A percentile compares a stretch with the other conserved stretches of the same genome.
Conservation (phyloP, 441 rosid species). For the Bocquillonia castaneifolia region DNA sequence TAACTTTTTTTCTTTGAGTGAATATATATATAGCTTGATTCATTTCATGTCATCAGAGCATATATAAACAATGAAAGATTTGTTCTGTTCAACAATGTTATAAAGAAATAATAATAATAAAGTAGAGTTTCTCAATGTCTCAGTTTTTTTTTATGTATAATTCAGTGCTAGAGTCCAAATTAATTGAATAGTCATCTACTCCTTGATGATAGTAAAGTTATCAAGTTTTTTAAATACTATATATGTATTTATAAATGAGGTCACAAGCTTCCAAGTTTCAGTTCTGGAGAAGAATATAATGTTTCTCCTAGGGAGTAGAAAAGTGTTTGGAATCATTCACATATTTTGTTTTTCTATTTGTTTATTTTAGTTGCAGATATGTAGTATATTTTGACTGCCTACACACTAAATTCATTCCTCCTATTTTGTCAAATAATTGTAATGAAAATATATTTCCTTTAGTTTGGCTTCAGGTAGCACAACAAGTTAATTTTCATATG, state of each 20-base stretch:
- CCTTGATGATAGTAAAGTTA: slow-evolving; percentile 3
- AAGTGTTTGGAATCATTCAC: slow-evolving; percentile 4
- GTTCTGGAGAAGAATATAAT: slow-evolving; percentile 19
- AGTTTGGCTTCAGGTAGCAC: not conserved
- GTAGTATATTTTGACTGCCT: not conserved
- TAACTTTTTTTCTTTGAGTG: not conserved
- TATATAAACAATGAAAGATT: not conserved
- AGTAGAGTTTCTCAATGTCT: not conserved
- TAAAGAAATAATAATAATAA: not conserved
- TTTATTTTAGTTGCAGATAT: not conserved
- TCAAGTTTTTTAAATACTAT: not conserved
- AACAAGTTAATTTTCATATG: too few relatives aligned
- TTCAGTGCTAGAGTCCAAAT: not conserved
- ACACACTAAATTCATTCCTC: not conserved
- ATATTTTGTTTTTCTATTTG: not conserved
- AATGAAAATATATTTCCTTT: too few relatives aligned
- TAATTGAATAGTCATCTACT: not conserved
- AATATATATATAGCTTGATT: too few relatives aligned
- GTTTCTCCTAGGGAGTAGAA: slow-evolving; percentile 13
- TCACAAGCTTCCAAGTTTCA: slow-evolving; percentile 12
- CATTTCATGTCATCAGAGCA: not conserved
- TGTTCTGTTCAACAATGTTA: not conserved
- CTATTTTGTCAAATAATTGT: not conserved
- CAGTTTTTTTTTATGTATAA: not conserved
- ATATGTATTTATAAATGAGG: not conserved